These are phyloP conservation scores for Cicer cuneatum DNA, from an alignment of 306 rosid genomes.

Conservation along the genomic window DNA sequence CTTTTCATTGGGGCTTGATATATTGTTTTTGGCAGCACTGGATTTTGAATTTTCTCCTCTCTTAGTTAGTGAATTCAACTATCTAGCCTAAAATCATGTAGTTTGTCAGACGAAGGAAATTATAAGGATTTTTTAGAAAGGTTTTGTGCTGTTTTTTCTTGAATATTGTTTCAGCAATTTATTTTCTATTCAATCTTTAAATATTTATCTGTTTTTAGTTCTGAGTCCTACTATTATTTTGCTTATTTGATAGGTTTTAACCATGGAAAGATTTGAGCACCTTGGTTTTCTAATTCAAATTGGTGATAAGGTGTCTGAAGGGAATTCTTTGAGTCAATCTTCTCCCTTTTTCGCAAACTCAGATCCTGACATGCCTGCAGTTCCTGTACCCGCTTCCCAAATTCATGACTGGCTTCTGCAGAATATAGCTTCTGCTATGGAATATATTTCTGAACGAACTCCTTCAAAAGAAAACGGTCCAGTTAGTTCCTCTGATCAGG, in stretches of 20 bases:
- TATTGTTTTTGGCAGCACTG: conserved; percentile 18
- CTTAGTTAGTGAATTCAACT: neutral
- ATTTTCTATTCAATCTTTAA: conserved; percentile 17
- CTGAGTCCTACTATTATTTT: conserved; percentile 36
- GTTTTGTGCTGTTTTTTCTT: conserved; percentile 14
- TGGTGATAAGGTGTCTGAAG: conserved; percentile 84
- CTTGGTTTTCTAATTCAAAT: conserved; percentile 89
- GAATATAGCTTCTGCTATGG: conserved; percentile 83
- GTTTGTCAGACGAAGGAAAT: neutral
- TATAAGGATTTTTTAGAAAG: conserved; percentile 1
- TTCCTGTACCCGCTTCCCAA: conserved; percentile 88
- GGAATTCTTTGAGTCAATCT: conserved; percentile 73
- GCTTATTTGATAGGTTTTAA: conserved; percentile 73
- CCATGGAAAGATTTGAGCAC: conserved; percentile 93
- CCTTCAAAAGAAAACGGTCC: conserved; percentile 88
- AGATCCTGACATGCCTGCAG: conserved; percentile 99
- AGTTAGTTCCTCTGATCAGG: conserved; percentile 77
- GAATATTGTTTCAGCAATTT: conserved; percentile 19
- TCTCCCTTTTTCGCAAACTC: conserved; percentile 98
- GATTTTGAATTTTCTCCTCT: conserved; percentile 5
- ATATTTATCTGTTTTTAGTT: conserved; percentile 25
- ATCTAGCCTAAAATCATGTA: conserved; percentile 22
- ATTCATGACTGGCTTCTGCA: conserved; percentile 87
- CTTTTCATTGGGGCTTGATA: conserved; percentile 13
- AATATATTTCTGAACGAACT: conserved; percentile 78